Percentiles rank a stretch among this genome's conserved stretches.
phyloP scores from a whole-genome alignment of 2,329 filamentous ascomycete genomes.

The Aspergillus sp. region DNA sequence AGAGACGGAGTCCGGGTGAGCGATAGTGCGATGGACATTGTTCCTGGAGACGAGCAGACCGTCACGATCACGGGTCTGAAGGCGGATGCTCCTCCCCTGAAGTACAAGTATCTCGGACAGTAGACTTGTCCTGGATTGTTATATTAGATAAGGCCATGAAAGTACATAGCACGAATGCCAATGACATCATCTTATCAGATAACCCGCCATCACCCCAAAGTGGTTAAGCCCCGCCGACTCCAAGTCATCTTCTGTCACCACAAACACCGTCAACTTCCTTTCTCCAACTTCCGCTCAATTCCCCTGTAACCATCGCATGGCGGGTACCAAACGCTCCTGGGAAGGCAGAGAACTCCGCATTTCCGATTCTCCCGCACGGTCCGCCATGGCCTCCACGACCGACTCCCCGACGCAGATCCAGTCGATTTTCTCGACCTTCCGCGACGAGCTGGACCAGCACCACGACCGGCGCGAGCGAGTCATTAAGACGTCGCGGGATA shows the following conservation, averaged over 20 bases:
- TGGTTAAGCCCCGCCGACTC: neutral
- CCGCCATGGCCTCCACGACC: slow-evolving; percentile 7
- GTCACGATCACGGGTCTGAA: slow-evolving; percentile 27
- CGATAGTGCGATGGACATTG: slow-evolving; percentile 57
- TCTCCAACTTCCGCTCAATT: neutral
- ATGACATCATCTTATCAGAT: slow-evolving; percentile 10
- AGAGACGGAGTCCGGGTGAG: slow-evolving; percentile 52
- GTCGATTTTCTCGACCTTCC: slow-evolving; percentile 80
- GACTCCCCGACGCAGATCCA: slow-evolving; percentile 41
- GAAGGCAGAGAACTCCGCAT: slow-evolving; percentile 30
- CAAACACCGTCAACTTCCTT: neutral
- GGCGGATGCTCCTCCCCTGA: slow-evolving; percentile 16
- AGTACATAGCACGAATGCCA: neutral
- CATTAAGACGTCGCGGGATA: slow-evolving; percentile 86
- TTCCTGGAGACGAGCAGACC: slow-evolving; percentile 56
- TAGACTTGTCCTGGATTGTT: slow-evolving; percentile 1
- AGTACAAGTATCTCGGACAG: slow-evolving; percentile 28
- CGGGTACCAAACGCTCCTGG: slow-evolving; percentile 39
- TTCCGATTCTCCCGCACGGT: slow-evolving; percentile 2
- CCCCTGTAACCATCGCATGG: slow-evolving; percentile 15
- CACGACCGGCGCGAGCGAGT: slow-evolving; percentile 88
- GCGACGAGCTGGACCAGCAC: slow-evolving; percentile 86
- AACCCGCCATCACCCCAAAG: slow-evolving; percentile 6
- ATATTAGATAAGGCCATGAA: neutral
- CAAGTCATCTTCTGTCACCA: neutral